Percentiles rank a stretch among this genome's conserved stretches.
Conservation (phyloP, 148 eudicot species). For the Talinum fruticosum region DNA sequence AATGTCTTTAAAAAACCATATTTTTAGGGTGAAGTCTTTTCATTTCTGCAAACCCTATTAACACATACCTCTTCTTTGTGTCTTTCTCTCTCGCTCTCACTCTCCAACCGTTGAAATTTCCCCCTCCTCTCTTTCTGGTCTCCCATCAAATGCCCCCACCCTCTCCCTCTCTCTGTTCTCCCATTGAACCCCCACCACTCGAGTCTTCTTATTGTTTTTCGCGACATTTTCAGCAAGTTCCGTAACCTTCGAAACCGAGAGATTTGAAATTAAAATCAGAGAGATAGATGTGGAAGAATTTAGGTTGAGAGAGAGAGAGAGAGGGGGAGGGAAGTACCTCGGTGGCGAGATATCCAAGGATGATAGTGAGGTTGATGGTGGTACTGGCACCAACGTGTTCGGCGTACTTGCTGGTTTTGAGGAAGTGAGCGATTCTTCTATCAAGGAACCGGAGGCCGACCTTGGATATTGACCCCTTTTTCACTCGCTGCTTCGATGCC, state of each 20-base stretch:
- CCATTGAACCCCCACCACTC: too few relatives aligned
- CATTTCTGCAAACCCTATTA: too few relatives aligned
- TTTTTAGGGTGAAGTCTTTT: too few relatives aligned
- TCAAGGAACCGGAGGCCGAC: slow-evolving; percentile 41
- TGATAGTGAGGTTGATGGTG: slow-evolving; percentile 40
- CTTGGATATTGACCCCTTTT: slow-evolving; percentile 28
- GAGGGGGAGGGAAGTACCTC: slow-evolving; percentile 20
- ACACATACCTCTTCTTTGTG: too few relatives aligned
- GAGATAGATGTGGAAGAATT: background rate
- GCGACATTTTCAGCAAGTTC: slow-evolving; percentile 42
- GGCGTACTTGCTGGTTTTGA: slow-evolving; percentile 37
- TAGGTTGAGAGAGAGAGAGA: background rate
- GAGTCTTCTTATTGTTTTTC: slow-evolving; percentile 38
- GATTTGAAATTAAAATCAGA: background rate
- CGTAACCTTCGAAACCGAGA: slow-evolving; percentile 24
- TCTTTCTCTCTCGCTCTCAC: too few relatives aligned
- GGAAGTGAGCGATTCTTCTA: slow-evolving; percentile 38
- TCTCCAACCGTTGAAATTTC: too few relatives aligned
- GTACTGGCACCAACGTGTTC: slow-evolving; percentile 42
- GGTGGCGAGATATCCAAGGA: slow-evolving; percentile 39
- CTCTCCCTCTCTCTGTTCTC: too few relatives aligned
- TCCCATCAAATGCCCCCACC: too few relatives aligned
- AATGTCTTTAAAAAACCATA: too few relatives aligned
- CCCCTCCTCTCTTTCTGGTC: too few relatives aligned
- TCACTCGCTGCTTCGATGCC: slow-evolving; percentile 25